Conservation (phyloP, 1,284 basidiomycete species). For the Wallemia ichthyophaga region DNA sequence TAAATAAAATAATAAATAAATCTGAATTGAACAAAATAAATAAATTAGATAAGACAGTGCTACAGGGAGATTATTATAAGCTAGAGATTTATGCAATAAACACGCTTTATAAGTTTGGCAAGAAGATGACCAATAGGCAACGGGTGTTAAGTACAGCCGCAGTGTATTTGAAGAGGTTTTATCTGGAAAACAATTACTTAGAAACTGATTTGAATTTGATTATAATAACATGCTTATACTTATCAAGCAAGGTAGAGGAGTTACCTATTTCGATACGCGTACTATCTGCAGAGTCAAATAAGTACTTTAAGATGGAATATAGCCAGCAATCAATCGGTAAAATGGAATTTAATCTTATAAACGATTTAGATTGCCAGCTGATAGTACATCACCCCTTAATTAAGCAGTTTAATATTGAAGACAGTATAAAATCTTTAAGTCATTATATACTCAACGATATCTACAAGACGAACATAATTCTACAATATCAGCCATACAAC, state of each 20-base stretch:
- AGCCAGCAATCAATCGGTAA: not conserved
- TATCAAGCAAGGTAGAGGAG: not conserved
- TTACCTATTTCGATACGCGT: not conserved
- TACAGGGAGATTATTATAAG: not conserved
- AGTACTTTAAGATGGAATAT: not conserved
- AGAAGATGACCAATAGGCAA: not conserved
- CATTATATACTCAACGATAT: not conserved
- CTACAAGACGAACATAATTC: not conserved
- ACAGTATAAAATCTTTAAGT: not conserved
- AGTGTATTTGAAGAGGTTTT: not conserved
- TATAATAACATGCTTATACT: not conserved
- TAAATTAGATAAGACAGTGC: not conserved
- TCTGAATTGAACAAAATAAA: not conserved
- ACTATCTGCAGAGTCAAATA: not conserved
- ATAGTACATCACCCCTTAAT: not conserved
- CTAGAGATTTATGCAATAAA: not conserved
- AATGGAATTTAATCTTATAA: not conserved
- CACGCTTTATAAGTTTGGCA: not conserved
- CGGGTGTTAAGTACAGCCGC: not conserved
- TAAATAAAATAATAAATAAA: not conserved
- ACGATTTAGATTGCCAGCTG: not conserved
- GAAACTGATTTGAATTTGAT: not conserved
- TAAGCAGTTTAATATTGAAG: not conserved
- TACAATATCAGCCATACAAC: not conserved
- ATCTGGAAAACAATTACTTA: not conserved